Evolutionary conservation across 805 yeast species (phyloP), one percentile per base, ranked within the genome.

Genomic region (Myxozyma udenii): DNA sequence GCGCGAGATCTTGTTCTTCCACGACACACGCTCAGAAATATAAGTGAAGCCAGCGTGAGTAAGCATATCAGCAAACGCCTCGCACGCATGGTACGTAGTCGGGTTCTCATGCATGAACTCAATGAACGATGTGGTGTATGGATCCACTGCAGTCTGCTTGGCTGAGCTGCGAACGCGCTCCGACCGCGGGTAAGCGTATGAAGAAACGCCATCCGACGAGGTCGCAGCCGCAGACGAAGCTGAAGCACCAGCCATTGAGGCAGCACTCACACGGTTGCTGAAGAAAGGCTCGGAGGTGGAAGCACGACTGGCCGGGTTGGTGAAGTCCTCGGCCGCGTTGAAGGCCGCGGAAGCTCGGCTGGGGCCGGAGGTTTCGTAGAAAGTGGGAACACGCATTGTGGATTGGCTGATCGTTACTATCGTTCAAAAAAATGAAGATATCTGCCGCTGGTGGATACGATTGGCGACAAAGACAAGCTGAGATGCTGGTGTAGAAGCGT

Each of bases 11-110:
- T 63, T 60, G 12, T 72, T 70, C 36, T 66, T 66, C 85, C 85
- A 81, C 24, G 74, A 58, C 30, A 72, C 76, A 64, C 81, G 81
- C 68, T 88, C 95, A 46, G 80, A 69, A 36, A 87, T 63, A 63
- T 79, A 82, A 11, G 62, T 70, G 70, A 85, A 87, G 2, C 95
- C 95, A 35, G 77, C 74, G 1, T 69, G 62, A 37, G 72, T 73
- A 44, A 85, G 70, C 51, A 74, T 62, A 18, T 68, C 59, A 61
- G 84, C 84, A 43, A 81, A 80, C 16, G 78, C 76, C 46, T 78
- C 76, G 14, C 89, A 95, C 1, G 90, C 95, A 68, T 91, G 98
- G 67, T 89, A 93, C 7, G 53, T 54, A n/a, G 61, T 57, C 21
- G 60, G 60, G 41, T 57, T 56, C 39, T 55, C 61, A 38, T 56